These are phyloP conservation scores for Candida oleophila DNA, from an alignment of 805 yeast species.

Conservation along the genomic window DNA sequence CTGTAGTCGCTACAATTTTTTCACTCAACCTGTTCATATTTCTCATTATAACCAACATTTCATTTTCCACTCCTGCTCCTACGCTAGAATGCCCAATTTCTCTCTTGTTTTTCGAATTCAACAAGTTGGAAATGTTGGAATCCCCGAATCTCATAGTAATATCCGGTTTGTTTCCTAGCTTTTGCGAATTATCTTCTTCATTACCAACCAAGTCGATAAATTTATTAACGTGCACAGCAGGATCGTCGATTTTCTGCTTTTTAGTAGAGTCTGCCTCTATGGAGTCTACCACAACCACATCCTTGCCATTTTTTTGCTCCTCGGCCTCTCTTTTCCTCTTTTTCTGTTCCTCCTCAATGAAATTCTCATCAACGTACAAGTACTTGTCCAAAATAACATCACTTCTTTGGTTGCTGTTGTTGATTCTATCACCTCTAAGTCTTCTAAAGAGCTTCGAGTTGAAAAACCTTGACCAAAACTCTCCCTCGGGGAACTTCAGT, in stretches of 20 bases:
- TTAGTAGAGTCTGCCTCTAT: slow-evolving; percentile 8
- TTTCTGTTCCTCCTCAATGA: slow-evolving; percentile 34
- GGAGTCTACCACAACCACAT: slow-evolving; percentile 34
- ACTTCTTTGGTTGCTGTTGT: slow-evolving; percentile 69
- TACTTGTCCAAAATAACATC: slow-evolving; percentile 86
- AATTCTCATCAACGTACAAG: slow-evolving; percentile 65
- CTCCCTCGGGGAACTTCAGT: slow-evolving; percentile 73
- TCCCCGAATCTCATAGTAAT: slow-evolving; percentile 77
- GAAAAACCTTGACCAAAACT: slow-evolving; percentile 95
- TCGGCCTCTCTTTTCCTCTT: slow-evolving; percentile 39
- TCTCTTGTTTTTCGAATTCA: slow-evolving; percentile 10
- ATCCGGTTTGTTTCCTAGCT: slow-evolving; percentile 80
- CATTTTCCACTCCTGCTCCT: slow-evolving; percentile 42
- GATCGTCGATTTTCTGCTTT: not conserved
- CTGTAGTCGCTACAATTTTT: slow-evolving; percentile 55
- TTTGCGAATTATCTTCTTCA: slow-evolving; percentile 73
- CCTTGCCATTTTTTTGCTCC: slow-evolving; percentile 33
- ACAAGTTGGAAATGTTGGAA: slow-evolving; percentile 24
- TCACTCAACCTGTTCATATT: slow-evolving; percentile 89
- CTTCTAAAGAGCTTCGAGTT: slow-evolving; percentile 84
- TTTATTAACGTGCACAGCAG: slow-evolving; percentile 49
- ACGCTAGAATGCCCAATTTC: slow-evolving; percentile 6
- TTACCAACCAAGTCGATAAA: slow-evolving; percentile 81
- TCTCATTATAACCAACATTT: slow-evolving; percentile 71
- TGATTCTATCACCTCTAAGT: slow-evolving; percentile 82